A percentile compares a stretch with the other conserved stretches of the same genome.
phyloP scores from a whole-genome alignment of 306 rosid species.

The Prinsepia uniflora region DNA sequence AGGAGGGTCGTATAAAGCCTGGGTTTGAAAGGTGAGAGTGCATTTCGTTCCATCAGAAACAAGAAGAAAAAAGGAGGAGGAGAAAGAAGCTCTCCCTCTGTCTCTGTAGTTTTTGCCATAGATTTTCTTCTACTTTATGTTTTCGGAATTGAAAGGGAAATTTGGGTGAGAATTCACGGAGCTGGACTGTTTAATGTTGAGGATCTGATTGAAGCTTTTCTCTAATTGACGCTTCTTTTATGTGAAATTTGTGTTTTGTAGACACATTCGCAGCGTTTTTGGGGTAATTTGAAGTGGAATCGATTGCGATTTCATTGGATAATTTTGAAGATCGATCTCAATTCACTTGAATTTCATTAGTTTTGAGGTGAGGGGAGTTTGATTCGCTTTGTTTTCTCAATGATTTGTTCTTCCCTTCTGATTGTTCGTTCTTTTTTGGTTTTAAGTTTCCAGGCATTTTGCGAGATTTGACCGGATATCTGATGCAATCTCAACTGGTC shows the following conservation, averaged over 20 bases:
- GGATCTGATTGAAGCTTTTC: conserved; percentile 43
- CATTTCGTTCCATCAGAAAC: conserved; percentile 49
- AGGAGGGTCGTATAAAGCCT: conserved; percentile 41
- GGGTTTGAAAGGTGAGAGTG: conserved; percentile 42
- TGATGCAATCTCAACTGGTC: conserved; percentile 26
- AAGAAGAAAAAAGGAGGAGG: conserved; percentile 11
- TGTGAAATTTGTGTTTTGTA: conserved; percentile 23
- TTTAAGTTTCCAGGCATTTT: conserved; percentile 36
- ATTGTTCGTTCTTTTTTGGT: conserved; percentile 13
- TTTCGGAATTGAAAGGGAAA: conserved; percentile 4
- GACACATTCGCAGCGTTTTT: conserved; percentile 28
- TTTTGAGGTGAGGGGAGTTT: conserved; percentile 24
- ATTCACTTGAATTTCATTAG: conserved; percentile 26
- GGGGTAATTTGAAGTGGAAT: conserved; percentile 17
- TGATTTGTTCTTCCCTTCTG: conserved; percentile 19
- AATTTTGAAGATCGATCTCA: conserved; percentile 23
- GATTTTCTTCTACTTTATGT: conserved; percentile 6
- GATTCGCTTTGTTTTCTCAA: conserved; percentile 18
- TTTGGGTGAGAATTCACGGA: conserved; percentile 22
- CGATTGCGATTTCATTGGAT: conserved; percentile 10
- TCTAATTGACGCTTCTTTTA: not conserved
- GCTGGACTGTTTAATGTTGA: conserved; percentile 34
- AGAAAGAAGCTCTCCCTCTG: conserved; percentile 19
- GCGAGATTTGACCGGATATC: conserved; percentile 22
- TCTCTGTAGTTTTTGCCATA: conserved; percentile 30